Evolutionary conservation across 2,329 filamentous ascomycete genomes (phyloP).

Genomic region (Sclerotinia spermophila): DNA sequence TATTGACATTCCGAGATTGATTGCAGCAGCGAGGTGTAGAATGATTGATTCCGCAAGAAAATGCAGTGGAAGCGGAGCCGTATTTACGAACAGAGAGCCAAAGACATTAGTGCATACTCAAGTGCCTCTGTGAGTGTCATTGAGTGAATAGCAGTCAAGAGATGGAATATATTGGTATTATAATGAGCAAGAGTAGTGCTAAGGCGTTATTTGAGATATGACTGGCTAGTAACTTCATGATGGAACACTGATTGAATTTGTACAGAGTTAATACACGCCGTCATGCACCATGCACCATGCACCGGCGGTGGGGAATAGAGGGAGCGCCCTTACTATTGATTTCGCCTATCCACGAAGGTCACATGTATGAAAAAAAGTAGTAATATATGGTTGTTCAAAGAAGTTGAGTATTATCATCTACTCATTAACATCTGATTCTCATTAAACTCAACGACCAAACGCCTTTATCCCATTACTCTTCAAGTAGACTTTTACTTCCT

Average conservation of each 20-base stretch:
- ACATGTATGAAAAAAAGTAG: background rate
- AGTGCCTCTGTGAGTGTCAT: too few relatives aligned
- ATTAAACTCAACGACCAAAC: too few relatives aligned
- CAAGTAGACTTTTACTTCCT: background rate
- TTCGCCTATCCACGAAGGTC: background rate
- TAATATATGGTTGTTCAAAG: background rate
- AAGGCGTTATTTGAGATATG: background rate
- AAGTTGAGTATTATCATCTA: background rate
- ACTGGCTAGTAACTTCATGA: background rate
- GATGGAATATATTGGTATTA: too few relatives aligned
- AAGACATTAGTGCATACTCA: background rate
- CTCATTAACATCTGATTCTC: background rate
- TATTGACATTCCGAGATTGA: background rate
- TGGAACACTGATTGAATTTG: background rate
- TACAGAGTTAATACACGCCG: background rate
- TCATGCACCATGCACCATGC: background rate
- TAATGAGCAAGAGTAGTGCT: background rate
- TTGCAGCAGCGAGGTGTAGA: background rate
- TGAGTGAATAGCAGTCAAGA: too few relatives aligned
- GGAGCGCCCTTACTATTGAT: background rate
- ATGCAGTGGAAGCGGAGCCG: background rate
- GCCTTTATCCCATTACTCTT: background rate
- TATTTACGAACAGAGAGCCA: background rate
- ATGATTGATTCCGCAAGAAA: background rate
- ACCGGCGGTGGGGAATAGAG: background rate